Percentiles rank a stretch among this genome's conserved stretches.
These are phyloP conservation scores for Acanthamoeba castellanii DNA, from an alignment of 208 protist species.

Conservation along the genomic window DNA sequence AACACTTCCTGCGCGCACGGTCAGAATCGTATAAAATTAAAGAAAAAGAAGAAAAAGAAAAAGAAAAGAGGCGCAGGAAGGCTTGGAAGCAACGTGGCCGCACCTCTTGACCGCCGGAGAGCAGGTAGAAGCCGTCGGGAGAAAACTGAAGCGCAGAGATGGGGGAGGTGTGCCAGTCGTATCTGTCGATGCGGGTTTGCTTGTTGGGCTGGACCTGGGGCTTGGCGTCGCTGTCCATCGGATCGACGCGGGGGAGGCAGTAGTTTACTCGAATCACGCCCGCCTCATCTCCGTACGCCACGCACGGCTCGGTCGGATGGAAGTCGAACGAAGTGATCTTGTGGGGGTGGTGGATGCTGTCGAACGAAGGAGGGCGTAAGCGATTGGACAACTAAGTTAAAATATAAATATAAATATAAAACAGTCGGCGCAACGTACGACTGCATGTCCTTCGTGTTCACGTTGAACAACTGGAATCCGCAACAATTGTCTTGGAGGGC, in stretches of 20 bases:
- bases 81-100: background rate
- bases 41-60: background rate
- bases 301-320: slow-evolving; percentile 32
- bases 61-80: too few relatives aligned
- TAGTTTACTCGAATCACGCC: slow-evolving; percentile 31
- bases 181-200: background rate
- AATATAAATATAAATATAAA: background rate
- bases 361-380: background rate
- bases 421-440: background rate
- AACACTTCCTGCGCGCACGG: slow-evolving; percentile 60
- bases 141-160: slow-evolving; percentile 70
- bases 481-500: background rate
- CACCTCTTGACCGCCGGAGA: slow-evolving; percentile 68
- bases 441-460: background rate
- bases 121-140: slow-evolving; percentile 69
- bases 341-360: background rate
- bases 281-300: slow-evolving; percentile 14
- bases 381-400: background rate
- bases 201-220: background rate
- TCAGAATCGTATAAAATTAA: background rate
- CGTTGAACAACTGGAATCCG: slow-evolving; percentile 34
- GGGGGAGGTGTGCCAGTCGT: slow-evolving; percentile 72
- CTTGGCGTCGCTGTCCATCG: background rate
- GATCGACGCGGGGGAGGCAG: background rate
- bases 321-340: slow-evolving; percentile 32